phyloP scores from a whole-genome alignment of 768 basidiomycete species.

The Naganishia kalamii region DNA sequence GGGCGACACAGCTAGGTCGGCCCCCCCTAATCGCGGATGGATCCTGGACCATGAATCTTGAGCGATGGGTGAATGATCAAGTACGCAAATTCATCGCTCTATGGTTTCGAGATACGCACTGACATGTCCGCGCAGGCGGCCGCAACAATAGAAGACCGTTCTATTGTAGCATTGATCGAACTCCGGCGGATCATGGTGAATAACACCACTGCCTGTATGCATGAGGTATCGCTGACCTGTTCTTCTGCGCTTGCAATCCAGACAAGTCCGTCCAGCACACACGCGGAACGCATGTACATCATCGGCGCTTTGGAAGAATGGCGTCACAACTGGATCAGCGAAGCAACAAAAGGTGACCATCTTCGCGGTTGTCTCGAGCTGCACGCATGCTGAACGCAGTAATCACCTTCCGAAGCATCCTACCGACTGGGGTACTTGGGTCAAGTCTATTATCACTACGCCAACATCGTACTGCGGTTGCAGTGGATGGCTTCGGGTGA shows the following conservation, averaged over 20 bases:
- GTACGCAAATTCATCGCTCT: not conserved
- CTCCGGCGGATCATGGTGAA: slow-evolving; percentile 15
- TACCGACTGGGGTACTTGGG: slow-evolving; percentile 16
- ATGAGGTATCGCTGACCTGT: not conserved
- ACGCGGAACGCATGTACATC: not conserved
- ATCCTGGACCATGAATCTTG: not conserved
- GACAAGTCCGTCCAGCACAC: not conserved
- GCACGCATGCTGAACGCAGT: no score
- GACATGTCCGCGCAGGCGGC: not conserved
- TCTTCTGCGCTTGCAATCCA: not conserved
- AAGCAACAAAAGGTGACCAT: not conserved
- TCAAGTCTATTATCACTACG: slow-evolving; percentile 19
- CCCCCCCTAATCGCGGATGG: slow-evolving; percentile 14
- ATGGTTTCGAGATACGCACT: no score
- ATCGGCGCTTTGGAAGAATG: slow-evolving; percentile 11
- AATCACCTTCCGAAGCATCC: not conserved
- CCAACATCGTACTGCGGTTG: slow-evolving; percentile 7
- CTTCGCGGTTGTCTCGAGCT: not conserved
- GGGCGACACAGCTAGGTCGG: slow-evolving; percentile 19
- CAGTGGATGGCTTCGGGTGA: slow-evolving; percentile 4
- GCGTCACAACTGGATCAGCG: slow-evolving; percentile 1
- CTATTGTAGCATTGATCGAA: slow-evolving; percentile 15
- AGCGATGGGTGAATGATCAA: slow-evolving; percentile 1
- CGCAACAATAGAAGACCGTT: slow-evolving; percentile 15
- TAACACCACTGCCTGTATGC: not conserved